Evolutionary conservation across 345 rosid genomes (phyloP), one percentile per base, ranked within the genome.

Genomic region (Mercurialis annua): DNA sequence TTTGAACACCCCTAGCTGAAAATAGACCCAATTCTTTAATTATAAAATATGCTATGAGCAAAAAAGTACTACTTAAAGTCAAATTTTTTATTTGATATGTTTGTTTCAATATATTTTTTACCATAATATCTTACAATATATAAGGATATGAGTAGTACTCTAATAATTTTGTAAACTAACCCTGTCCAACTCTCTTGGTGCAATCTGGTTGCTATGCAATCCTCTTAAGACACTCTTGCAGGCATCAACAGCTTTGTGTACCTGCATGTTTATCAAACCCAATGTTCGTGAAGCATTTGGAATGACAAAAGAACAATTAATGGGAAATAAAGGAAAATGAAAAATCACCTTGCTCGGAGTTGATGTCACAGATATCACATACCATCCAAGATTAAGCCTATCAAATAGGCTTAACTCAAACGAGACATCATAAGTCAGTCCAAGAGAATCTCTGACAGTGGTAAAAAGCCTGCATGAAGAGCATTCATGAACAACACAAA

Each of bases 201-300:
- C 84, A 70, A 95, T 83, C 76, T 84, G 85, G 85, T 88, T 92
- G 84, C 86, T 82, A 71, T 87, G 89, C 73, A 95, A 73, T 68
- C 97, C 96, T 90, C 97, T 83, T 66, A 95, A 87, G 55, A 95
- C 99, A 38, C 81, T 92, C 84, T 92, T 95, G 87, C 99, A 95
- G 43, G 98, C 99, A 73, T 95, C 99, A 56, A 95, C 97, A 40
- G 99, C 96, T 82, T 85, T 85, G 74, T 85, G 79, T 40, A 95
- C 99, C 99, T 94, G 83, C 70, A 69, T 56, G 48, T 51, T 62
- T 18, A 60, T 48, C 20, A 46, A 62, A 33, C n/a, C 66, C 42
- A 72, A 70, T 75, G 60, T 46, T 65, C 20, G 66, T 83, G 70
- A 52, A 51, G 34, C 18, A 30, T 43, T n/a, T 33, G 63, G 77